phyloP scores from a whole-genome alignment of 2,329 filamentous ascomycete species.

The Diaporthe humulicola region DNA sequence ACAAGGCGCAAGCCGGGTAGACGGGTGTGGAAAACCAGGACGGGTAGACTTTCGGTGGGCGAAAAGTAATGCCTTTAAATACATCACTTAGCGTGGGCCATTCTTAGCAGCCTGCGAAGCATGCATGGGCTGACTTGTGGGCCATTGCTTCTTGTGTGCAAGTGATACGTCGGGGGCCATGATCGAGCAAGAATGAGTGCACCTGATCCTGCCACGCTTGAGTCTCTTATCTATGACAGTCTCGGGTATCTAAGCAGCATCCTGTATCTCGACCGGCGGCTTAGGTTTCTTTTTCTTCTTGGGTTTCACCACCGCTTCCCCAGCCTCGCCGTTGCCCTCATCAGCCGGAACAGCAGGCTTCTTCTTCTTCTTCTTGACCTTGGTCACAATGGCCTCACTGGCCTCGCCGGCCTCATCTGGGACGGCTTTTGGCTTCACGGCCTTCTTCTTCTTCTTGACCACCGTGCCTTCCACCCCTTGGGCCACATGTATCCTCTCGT shows the following conservation, averaged over 20 bases:
- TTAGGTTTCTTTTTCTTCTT: slow-evolving; percentile 49
- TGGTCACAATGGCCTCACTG: slow-evolving; percentile 54
- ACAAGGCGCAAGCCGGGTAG: slow-evolving; percentile 16
- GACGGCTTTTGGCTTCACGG: slow-evolving; percentile 56
- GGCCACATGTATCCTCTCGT: slow-evolving; percentile 79
- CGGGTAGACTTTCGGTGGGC: background rate
- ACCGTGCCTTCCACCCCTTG: slow-evolving; percentile 78
- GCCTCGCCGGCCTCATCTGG: slow-evolving; percentile 39
- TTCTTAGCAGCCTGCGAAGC: background rate
- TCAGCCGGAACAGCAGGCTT: slow-evolving; percentile 39
- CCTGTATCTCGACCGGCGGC: slow-evolving; percentile 42
- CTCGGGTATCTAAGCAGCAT: slow-evolving; percentile 35
- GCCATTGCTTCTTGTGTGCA: background rate
- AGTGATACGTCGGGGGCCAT: background rate
- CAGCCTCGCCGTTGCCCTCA: slow-evolving; percentile 24
- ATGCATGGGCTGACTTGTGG: background rate
- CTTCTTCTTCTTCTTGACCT: slow-evolving; percentile 65
- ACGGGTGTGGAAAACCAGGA: background rate
- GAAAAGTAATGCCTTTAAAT: background rate
- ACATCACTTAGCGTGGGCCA: background rate
- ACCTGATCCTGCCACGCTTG: background rate
- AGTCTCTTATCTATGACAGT: background rate
- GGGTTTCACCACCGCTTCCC: slow-evolving; percentile 42
- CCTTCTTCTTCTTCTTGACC: slow-evolving; percentile 77
- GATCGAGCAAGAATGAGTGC: background rate